These are phyloP conservation scores for Solanum gandarillasii DNA, from an alignment of 257 asterid species.

Conservation along the genomic window DNA sequence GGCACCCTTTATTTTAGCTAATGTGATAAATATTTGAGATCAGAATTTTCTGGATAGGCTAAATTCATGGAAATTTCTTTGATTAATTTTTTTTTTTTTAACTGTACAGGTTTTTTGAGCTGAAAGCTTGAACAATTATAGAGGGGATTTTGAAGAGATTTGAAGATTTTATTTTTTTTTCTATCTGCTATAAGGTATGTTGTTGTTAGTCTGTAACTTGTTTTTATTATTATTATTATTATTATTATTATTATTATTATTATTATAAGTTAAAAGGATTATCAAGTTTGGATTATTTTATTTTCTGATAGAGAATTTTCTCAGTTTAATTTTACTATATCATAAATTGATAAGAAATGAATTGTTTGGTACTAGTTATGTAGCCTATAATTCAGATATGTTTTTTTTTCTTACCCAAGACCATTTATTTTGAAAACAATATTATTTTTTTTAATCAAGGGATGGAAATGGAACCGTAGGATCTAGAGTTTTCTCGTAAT, in stretches of 20 bases:
- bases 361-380: not conserved
- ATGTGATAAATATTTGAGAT: not conserved
- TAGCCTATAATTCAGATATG: not conserved
- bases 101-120: not conserved
- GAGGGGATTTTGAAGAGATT: not conserved
- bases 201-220: not conserved
- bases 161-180: not conserved
- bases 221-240: not conserved
- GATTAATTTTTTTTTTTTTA: not conserved
- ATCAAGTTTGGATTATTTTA: not conserved
- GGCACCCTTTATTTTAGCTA: not conserved
- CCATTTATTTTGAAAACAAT: not conserved
- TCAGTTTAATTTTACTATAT: not conserved
- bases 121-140: not conserved
- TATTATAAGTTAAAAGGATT: not conserved
- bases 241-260: not conserved
- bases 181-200: not conserved
- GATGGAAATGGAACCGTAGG: not conserved
- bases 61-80: not conserved
- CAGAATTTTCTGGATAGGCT: not conserved
- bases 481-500: not conserved
- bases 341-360: not conserved
- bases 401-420: not conserved
- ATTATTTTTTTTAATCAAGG: not conserved
- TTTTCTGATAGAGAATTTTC: not conserved